phyloP scores from a whole-genome alignment of 192 early-diverging fungal species.

The Irineochytrium annulatum region DNA sequence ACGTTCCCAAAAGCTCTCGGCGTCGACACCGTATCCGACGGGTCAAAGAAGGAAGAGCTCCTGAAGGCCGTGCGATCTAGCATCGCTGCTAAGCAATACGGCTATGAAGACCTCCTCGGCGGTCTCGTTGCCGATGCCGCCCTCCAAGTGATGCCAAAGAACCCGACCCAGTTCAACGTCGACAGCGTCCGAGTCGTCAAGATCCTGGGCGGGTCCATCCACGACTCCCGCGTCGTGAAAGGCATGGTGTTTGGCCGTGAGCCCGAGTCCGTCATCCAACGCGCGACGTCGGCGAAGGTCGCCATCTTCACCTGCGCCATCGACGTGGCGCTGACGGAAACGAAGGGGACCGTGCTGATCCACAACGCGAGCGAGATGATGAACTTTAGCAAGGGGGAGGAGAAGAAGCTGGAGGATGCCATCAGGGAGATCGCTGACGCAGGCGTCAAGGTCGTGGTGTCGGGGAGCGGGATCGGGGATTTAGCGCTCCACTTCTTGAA shows the following conservation, averaged over 20 bases:
- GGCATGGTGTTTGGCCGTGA: conserved; percentile 97
- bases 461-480: conserved; percentile 85
- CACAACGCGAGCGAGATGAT: conserved; percentile 95
- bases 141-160: conserved; percentile 84
- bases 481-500: conserved; percentile 93
- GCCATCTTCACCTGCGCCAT: conserved; percentile 92
- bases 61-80: conserved; percentile 72
- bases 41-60: conserved; percentile 49
- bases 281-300: conserved; percentile 82
- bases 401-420: conserved; percentile 79
- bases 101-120: conserved; percentile 84
- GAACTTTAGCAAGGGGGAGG: conserved; percentile 93
- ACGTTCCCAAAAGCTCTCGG: conserved; percentile 49
- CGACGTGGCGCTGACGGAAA: conserved; percentile 92
- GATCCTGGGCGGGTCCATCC: conserved; percentile 86
- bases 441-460: conserved; percentile 87
- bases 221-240: conserved; percentile 82
- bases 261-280: conserved; percentile 71
- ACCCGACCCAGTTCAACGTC: conserved; percentile 84
- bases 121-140: conserved; percentile 81
- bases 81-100: conserved; percentile 92
- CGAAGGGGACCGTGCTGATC: conserved; percentile 98
- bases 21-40: conserved; percentile 57
- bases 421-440: conserved; percentile 88
- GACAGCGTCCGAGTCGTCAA: conserved; percentile 96